These are phyloP conservation scores for Kwoniella dendrophila DNA, from an alignment of 768 basidiomycete genomes.

Conservation along the genomic window DNA sequence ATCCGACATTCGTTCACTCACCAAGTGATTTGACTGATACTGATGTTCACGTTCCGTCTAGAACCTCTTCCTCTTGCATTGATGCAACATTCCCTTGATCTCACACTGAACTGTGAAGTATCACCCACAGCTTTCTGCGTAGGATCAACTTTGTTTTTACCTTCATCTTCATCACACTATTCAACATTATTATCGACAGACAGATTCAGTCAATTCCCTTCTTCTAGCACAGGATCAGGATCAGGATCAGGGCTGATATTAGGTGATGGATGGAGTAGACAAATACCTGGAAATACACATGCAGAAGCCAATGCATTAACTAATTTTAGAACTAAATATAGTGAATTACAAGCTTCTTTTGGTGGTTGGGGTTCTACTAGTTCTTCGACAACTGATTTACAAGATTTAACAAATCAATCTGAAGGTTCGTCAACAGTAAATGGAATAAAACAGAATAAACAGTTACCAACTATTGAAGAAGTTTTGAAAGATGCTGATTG, in stretches of 20 bases:
- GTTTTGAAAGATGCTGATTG: conserved; percentile 69
- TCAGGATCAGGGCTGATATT: conserved; percentile 60
- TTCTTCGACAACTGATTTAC: conserved; percentile 18
- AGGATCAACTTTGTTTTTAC: conserved; percentile 51
- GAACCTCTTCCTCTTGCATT: conserved; percentile 43
- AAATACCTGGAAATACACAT: conserved; percentile 88
- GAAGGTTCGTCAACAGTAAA: too few relatives aligned
- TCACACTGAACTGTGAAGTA: conserved; percentile 43
- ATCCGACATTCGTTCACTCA: background rate
- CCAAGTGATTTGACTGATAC: background rate
- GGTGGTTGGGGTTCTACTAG: conserved; percentile 44
- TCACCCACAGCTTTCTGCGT: conserved; percentile 53
- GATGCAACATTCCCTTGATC: conserved; percentile 46
- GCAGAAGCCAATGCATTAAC: conserved; percentile 91
- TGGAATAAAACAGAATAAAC: too few relatives aligned
- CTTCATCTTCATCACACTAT: conserved; percentile 33
- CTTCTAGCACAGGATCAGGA: background rate
- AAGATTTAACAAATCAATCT: too few relatives aligned
- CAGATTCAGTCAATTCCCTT: conserved; percentile 34
- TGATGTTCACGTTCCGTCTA: conserved; percentile 11
- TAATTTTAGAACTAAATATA: conserved; percentile 64
- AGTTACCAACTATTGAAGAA: conserved; percentile 57
- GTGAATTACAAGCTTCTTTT: conserved; percentile 21
- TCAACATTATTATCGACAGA: conserved; percentile 22
- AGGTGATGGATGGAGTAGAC: conserved; percentile 83